Percentiles rank a stretch among this genome's conserved stretches.
Evolutionary conservation across 2,329 filamentous ascomycete genomes (phyloP).

Genomic region (Verticillium nubilum): DNA sequence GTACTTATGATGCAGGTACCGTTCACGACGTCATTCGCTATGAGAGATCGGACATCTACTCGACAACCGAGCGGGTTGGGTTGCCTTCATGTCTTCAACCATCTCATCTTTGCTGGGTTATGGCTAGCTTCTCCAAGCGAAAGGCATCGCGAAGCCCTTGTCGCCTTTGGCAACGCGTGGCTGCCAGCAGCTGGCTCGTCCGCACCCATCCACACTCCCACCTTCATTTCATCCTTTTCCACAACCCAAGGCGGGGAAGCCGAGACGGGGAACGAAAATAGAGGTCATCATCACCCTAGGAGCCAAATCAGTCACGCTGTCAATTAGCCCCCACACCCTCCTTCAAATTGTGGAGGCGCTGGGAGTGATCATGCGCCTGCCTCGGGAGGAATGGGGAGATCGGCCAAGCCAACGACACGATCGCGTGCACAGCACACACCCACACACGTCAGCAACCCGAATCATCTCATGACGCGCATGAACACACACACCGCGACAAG

Average conservation of each 20-base stretch:
- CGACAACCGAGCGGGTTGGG: neutral
- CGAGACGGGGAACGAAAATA: neutral
- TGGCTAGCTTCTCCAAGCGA: too few relatives aligned
- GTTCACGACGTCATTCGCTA: neutral
- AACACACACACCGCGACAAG: neutral
- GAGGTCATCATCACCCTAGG: neutral
- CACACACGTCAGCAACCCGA: neutral
- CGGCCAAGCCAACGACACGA: neutral
- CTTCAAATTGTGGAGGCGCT: too few relatives aligned
- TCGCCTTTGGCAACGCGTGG: neutral
- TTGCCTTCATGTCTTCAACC: neutral
- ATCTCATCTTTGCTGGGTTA: neutral
- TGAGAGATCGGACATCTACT: neutral
- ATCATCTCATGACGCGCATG: neutral
- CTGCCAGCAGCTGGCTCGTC: neutral
- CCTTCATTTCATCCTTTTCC: neutral
- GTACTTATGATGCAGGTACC: neutral
- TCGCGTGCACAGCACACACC: neutral
- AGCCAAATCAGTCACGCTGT: too few relatives aligned
- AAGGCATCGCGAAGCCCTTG: too few relatives aligned
- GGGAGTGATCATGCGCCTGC: neutral
- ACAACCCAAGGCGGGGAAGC: too few relatives aligned
- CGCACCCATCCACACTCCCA: neutral
- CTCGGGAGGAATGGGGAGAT: neutral
- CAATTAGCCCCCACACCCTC: too few relatives aligned